Percentiles rank a stretch among this genome's conserved stretches.
phyloP scores from a whole-genome alignment of 1,284 basidiomycete species.

The Wolfiporia cocos region DNA sequence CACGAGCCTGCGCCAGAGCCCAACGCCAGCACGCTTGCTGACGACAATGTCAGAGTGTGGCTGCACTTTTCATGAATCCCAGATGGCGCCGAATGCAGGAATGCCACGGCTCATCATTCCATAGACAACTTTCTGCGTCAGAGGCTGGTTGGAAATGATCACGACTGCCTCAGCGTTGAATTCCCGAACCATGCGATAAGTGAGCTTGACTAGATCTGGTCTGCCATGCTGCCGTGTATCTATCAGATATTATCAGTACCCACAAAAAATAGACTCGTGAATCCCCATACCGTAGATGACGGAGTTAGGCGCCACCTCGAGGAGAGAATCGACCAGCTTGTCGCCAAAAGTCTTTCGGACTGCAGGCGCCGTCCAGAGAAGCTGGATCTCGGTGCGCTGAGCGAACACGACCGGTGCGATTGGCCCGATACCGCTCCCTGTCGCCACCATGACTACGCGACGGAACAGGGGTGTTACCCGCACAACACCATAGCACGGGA shows the following conservation, averaged over 20 bases:
- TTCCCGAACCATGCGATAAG: conserved; percentile 46
- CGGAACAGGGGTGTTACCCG: conserved; percentile 50
- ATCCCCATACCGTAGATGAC: conserved; percentile 43
- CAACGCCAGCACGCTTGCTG: no score
- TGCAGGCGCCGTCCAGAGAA: conserved; percentile 56
- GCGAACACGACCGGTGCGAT: conserved; percentile 48
- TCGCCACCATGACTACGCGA: conserved; percentile 53
- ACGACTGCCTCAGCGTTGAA: conserved; percentile 57
- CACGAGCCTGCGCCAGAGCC: no score
- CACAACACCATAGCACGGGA: conserved; percentile 49
- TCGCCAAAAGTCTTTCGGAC: conserved; percentile 53
- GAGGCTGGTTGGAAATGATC: conserved; percentile 52
- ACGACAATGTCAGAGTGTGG: no score
- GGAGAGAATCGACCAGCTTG: conserved; percentile 46
- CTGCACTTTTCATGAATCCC: conserved; percentile 42
- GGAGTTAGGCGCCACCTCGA: conserved; percentile 43
- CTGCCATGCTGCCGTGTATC: conserved; percentile 53
- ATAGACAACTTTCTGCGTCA: conserved; percentile 53
- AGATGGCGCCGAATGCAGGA: conserved; percentile 53
- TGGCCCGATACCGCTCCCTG: conserved; percentile 55
- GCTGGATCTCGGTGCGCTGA: conserved; percentile 38
- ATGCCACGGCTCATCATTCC: conserved; percentile 54
- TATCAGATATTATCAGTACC: conserved; percentile 1
- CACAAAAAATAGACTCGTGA: background rate
- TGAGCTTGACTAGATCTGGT: conserved; percentile 55